Evolutionary conservation across 228 moss, liverwort and hornwort genomes (phyloP), one percentile per base, ranked within the genome.

Genomic region (Sphagnum fallax): DNA sequence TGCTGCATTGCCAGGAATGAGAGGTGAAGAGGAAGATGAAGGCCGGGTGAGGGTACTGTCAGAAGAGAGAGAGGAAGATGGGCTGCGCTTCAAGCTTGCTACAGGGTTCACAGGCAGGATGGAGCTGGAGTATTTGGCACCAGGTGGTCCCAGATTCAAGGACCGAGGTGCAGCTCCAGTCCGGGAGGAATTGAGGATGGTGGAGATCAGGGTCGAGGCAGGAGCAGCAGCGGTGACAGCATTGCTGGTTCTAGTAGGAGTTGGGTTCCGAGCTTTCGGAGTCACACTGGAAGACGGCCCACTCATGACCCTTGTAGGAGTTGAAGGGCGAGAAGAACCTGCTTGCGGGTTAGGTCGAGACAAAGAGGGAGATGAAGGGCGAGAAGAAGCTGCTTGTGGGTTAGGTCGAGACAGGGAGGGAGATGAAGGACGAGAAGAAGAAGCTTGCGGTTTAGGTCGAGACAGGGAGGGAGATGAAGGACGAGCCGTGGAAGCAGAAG

Each of bases 1-100:
- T 67, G 73, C 59, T 60, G 49, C 69, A 63, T 57, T 73, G 47
- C 13, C 73, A 49, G 70, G 51, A 64, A 52, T 51, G n/a, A 12
- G 66, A 52, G 62, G 62, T 6, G 18, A 14, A 8, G 13, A 62
- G 47, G 62, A 16, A 62, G 62, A 62, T 16, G 32, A 47, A 16
- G 62, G 15, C 10, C 62, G 6, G 62, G 14, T 18, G 6, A 62
- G 14, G 62, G 32, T 32, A 62, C 6, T 62, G 62, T n/a, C 8
- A 18, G 14, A n/a, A 62, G 8, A n/a, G 62, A 62, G 6, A 6
- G 10, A n/a, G 62, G 10, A 32, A 32, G 32, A 32, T 32, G 32
- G 32, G 32, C 32, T 32, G 32, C 32, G 32, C 32, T 32, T 32
- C 32, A 32, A 32, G 32, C 32, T 32, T 32, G 32, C 32, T 2